These are phyloP conservation scores for Trichosanthes truncata DNA, from an alignment of 306 rosid species.

Conservation along the genomic window DNA sequence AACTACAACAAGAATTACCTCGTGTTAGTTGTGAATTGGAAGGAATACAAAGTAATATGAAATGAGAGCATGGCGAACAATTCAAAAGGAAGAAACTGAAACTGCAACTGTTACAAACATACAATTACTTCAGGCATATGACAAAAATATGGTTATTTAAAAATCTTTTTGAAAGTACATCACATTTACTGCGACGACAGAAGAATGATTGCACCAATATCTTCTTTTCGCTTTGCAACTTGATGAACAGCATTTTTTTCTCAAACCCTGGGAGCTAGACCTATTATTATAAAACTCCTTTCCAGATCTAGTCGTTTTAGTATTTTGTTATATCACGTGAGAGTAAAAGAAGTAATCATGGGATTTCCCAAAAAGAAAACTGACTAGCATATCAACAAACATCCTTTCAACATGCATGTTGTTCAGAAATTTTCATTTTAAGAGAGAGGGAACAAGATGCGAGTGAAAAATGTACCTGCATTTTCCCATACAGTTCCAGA, in stretches of 20 bases:
- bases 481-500: constrained; percentile 84
- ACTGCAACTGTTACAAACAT: background rate
- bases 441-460: background rate
- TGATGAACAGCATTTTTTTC: background rate
- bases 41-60: background rate
- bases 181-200: background rate
- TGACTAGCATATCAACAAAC: background rate
- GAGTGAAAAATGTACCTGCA: constrained; percentile 41
- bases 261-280: background rate
- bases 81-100: background rate
- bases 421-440: background rate
- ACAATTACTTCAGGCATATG: background rate
- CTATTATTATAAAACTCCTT: background rate
- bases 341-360: background rate
- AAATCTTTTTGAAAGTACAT: background rate
- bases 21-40: background rate
- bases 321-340: background rate
- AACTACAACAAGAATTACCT: constrained; percentile 29
- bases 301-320: background rate
- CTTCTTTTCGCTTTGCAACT: background rate
- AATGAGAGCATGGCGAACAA: background rate
- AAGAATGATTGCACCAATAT: background rate
- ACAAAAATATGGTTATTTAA: background rate
- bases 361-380: background rate
- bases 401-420: background rate